A percentile compares a stretch with the other conserved stretches of the same genome.
phyloP scores from a whole-genome alignment of 768 basidiomycete genomes.

The Suillus fuscotomentosus region DNA sequence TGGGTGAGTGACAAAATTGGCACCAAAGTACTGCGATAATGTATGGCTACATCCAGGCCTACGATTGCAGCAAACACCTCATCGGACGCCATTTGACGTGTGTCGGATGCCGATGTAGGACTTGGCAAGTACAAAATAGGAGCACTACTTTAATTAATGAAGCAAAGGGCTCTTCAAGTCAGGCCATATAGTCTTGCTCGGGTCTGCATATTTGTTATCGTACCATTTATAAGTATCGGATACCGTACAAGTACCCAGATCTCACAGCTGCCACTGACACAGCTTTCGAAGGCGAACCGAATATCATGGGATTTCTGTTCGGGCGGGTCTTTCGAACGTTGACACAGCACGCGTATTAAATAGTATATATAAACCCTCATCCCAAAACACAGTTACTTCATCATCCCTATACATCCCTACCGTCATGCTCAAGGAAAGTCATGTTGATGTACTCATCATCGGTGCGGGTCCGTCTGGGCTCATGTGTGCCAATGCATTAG shows the following conservation, averaged over 20 bases:
- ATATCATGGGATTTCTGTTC: background rate
- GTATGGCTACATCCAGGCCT: no score
- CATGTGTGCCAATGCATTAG: constrained; percentile 64
- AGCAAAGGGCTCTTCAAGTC: no score
- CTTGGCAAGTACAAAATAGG: no score
- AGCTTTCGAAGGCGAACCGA: background rate
- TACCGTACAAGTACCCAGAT: background rate
- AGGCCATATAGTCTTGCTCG: background rate
- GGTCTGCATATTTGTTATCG: background rate
- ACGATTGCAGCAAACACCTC: no score
- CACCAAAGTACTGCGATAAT: no score
- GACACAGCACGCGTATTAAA: background rate
- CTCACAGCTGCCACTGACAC: background rate
- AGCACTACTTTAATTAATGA: no score
- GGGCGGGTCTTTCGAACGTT: background rate
- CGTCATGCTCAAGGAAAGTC: constrained; percentile 24
- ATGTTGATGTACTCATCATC: constrained; percentile 47
- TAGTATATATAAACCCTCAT: background rate
- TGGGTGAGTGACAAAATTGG: no score
- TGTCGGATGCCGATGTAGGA: no score
- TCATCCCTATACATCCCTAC: background rate
- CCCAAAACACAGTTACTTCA: background rate
- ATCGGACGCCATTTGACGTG: no score
- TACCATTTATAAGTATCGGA: background rate
- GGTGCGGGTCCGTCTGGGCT: constrained; percentile 57